Conservation (phyloP, 1,139 yeast species). For the Diutina rugosa region DNA sequence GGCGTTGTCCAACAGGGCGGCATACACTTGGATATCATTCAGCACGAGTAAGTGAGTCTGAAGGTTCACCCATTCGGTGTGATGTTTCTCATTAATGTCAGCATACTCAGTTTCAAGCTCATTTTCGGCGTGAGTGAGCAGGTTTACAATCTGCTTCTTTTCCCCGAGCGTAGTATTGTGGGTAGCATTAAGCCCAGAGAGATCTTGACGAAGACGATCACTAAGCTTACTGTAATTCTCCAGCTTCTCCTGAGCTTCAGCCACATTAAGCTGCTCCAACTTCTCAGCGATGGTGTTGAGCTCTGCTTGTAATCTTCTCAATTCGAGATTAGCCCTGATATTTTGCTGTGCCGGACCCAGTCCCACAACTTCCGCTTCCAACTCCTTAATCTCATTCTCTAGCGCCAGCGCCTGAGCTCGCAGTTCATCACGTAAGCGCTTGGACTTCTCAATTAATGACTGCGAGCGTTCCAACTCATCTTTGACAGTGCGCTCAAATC, state of each 20-base stretch:
- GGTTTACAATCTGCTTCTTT: constrained; percentile 70
- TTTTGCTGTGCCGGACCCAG: constrained; percentile 24
- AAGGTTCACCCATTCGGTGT: constrained; percentile 60
- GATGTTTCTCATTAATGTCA: constrained; percentile 50
- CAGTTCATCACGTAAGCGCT: constrained; percentile 7
- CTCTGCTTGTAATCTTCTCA: constrained; percentile 17
- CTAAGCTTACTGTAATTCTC: constrained; percentile 54
- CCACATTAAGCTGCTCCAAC: constrained; percentile 25
- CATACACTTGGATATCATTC: constrained; percentile 71
- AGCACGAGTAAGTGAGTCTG: constrained; percentile 73
- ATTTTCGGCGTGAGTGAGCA: constrained; percentile 36
- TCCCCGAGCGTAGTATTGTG: constrained; percentile 80
- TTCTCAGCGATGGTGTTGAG: constrained; percentile 16
- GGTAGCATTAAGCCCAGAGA: constrained; percentile 47
- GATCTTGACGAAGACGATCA: constrained; percentile 35
- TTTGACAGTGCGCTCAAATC: constrained; percentile 13
- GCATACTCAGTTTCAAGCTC: constrained; percentile 65
- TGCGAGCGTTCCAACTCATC: constrained; percentile 39
- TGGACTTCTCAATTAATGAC: constrained; percentile 27
- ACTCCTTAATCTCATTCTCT: constrained; percentile 9
- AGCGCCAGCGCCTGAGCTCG: not conserved
- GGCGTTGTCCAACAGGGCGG: constrained; percentile 81
- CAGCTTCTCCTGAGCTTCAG: constrained; percentile 53
- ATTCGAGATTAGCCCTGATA: constrained; percentile 28
- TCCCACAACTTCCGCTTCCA: constrained; percentile 21